Evolutionary conservation across 129 eudicot species (phyloP).

Genomic region (Centrapalus pauciflorus): DNA sequence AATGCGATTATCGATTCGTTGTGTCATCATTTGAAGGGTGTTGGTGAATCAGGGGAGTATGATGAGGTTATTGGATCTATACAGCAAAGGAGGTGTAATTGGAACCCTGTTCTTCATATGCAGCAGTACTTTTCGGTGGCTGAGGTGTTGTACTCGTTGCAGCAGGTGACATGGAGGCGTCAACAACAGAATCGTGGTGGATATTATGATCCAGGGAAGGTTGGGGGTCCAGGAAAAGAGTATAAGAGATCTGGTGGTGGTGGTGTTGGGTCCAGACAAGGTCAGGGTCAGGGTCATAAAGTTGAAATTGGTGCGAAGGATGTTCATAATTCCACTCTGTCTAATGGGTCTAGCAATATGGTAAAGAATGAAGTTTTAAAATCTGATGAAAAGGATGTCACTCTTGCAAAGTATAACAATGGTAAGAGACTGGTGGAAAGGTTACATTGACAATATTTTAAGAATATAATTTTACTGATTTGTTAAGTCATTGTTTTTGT

Average conservation of each 20-base stretch:
- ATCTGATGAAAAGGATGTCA: constrained; percentile 26
- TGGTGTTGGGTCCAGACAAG: constrained; percentile 32
- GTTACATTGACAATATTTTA: background rate
- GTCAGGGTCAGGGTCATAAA: constrained; percentile 18
- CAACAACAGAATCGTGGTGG: constrained; percentile 25
- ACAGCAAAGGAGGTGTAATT: constrained; percentile 75
- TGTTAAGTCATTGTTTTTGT: background rate
- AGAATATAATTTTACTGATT: background rate
- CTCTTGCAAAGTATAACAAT: constrained; percentile 24
- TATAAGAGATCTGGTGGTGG: constrained; percentile 34
- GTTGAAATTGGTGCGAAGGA: constrained; percentile 14
- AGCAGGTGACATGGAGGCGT: constrained; percentile 52
- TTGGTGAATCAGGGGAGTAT: constrained; percentile 64
- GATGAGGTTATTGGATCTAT: constrained; percentile 62
- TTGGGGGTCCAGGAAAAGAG: constrained; percentile 36
- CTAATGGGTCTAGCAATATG: constrained; percentile 15
- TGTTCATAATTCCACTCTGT: constrained; percentile 21
- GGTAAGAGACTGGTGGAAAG: constrained; percentile 25
- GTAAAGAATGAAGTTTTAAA: constrained; percentile 23
- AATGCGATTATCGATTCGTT: constrained; percentile 78
- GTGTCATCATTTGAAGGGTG: constrained; percentile 61
- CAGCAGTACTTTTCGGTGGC: constrained; percentile 75
- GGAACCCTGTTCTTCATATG: constrained; percentile 82
- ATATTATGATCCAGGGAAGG: constrained; percentile 36
- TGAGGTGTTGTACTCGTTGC: constrained; percentile 58